Evolutionary conservation across 2,329 filamentous ascomycete genomes (phyloP), one percentile per base, ranked within the genome.

Genomic region (Chrysosporium keratinophilum): DNA sequence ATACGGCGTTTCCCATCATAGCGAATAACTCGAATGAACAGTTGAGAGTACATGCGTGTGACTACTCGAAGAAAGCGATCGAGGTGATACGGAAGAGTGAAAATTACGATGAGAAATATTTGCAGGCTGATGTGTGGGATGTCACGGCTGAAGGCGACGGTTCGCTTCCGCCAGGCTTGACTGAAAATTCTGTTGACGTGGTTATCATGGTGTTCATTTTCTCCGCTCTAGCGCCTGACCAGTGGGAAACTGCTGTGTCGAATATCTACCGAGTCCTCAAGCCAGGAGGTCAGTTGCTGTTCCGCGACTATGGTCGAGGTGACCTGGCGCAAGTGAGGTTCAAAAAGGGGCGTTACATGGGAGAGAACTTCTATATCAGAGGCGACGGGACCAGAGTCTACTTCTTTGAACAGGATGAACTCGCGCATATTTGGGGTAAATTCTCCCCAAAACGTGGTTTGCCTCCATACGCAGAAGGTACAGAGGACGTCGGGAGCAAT

Each of bases 191-290:
- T 56, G 89, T 96, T 56, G 91, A 98, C 69, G 81, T 97, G 39
- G 88, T 95, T 37, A 77, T 98, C 51, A 82, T 98, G 78, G 88
- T 98, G 57, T 98, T 98, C 74, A 91, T 97, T 65, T 97, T 98
- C 75, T 95, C 88, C 15, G 93, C 93, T 1, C 75, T 98, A 45
- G 83, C 85, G 34, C 93, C 93, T 0, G 68, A 71, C 46, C 89
- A 98, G 69, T 98, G 93, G 93, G 74, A 77, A 47, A 80, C 82
- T 65, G 88, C 89, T 11, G 82, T 97, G 39, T 74, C 77, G 55
- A 98, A 97, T 66, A 81, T 96, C 14, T 80, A 85, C 69, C 80
- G 80, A 50, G 76, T 95, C 35, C 78, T 98, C 59, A 97, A 95
- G 72, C 88, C 89, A 0, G 91, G 90, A 57, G 93, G 93, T n/a